phyloP scores from a whole-genome alignment of 140 eudicot species.

The Bidens hawaiensis region DNA sequence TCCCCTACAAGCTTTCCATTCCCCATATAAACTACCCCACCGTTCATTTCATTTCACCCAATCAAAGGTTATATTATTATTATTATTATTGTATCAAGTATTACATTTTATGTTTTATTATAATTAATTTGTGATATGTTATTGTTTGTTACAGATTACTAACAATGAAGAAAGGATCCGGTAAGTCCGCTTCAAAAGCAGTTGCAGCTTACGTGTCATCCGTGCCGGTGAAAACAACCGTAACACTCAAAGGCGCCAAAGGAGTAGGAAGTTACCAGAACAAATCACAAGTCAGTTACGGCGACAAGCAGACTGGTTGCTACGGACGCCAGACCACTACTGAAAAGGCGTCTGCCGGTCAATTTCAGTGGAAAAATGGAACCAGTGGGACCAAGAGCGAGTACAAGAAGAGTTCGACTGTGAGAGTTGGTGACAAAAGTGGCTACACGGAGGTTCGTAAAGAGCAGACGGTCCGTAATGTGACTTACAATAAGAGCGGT shows the following conservation, averaged over 20 bases:
- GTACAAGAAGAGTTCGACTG: conserved; percentile 17
- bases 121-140: neutral
- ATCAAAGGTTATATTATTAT: too few species aligned
- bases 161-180: conserved; percentile 24
- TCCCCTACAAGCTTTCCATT: too few species aligned
- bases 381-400: conserved; percentile 24
- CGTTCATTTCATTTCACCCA: too few species aligned
- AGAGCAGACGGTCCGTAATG: conserved; percentile 33
- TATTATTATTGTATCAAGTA: too few species aligned
- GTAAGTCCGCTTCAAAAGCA: conserved; percentile 14
- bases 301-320: conserved; percentile 22
- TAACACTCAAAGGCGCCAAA: too few species aligned
- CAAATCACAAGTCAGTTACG: too few species aligned
- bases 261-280: conserved; percentile 18
- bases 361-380: conserved; percentile 21
- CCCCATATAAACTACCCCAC: too few species aligned
- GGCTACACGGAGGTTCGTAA: conserved; percentile 29
- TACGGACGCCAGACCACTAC: conserved; percentile 18
- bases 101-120: too few species aligned
- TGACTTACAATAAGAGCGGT: conserved; percentile 6
- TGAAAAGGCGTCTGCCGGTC: conserved; percentile 28
- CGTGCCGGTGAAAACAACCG: conserved; percentile 15
- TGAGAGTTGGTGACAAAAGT: conserved; percentile 24
- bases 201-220: conserved; percentile 12
- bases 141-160: neutral